phyloP scores from a whole-genome alignment of 2,329 filamentous ascomycete species.

The Calonectria pseudoturangicola region DNA sequence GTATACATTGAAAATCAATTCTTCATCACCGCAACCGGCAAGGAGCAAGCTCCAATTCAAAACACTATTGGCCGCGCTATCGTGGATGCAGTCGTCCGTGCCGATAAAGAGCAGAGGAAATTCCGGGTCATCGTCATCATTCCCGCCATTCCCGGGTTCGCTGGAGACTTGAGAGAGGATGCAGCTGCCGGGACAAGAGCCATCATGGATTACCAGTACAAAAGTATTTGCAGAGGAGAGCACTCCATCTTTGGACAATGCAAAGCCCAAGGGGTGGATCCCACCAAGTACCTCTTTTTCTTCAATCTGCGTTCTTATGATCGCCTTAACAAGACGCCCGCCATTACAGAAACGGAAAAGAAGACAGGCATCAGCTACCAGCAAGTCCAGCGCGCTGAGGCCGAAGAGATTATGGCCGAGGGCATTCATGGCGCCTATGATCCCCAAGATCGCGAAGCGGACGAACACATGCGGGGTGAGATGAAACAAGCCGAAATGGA shows the following conservation, averaged over 20 bases:
- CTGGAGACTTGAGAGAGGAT: conserved; percentile 89
- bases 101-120: conserved; percentile 87
- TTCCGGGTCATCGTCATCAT: conserved; percentile 94
- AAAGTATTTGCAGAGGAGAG: conserved; percentile 93
- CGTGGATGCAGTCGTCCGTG: conserved; percentile 90
- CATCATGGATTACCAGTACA: conserved; percentile 99
- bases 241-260: conserved; percentile 92
- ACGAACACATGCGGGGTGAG: conserved; percentile 69
- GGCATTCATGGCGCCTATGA: conserved; percentile 78
- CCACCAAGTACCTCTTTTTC: conserved; percentile 87
- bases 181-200: conserved; percentile 90
- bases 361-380: conserved; percentile 89
- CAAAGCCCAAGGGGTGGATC: conserved; percentile 82
- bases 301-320: conserved; percentile 97
- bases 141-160: conserved; percentile 94
- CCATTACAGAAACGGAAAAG: conserved; percentile 84
- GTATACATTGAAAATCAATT: conserved; percentile 99
- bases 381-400: conserved; percentile 90
- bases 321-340: conserved; percentile 88
- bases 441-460: conserved; percentile 64
- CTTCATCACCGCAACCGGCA: conserved; percentile 95
- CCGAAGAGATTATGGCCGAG: conserved; percentile 89
- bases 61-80: conserved; percentile 93
- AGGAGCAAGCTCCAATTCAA: conserved; percentile 89
- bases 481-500: conserved; percentile 61